Evolutionary conservation across 768 basidiomycete genomes (phyloP).

Genomic region (Suillus tomentosus): DNA sequence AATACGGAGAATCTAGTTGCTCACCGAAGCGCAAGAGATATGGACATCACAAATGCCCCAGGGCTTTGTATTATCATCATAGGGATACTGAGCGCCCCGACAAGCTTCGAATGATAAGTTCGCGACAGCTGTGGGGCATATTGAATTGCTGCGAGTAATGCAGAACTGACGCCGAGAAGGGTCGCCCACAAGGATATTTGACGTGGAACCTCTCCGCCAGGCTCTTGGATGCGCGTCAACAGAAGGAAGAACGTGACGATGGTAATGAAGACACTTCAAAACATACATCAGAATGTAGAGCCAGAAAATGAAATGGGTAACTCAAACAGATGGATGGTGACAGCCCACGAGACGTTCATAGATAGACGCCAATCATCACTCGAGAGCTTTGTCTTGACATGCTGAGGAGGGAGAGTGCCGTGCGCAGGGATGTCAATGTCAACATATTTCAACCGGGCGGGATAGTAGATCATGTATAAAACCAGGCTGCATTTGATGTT

Average conservation of each 20-base stretch:
- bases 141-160: constrained; percentile 77
- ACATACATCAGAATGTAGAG: not conserved
- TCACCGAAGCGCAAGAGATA: constrained; percentile 73
- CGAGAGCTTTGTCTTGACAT: constrained; percentile 49
- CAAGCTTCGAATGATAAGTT: constrained; percentile 77
- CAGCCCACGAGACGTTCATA: constrained; percentile 70
- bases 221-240: constrained; percentile 41
- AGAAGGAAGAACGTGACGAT: constrained; percentile 68
- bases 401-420: constrained; percentile 42
- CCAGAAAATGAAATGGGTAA: constrained; percentile 16
- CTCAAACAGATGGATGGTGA: constrained; percentile 71
- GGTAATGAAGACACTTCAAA: constrained; percentile 51
- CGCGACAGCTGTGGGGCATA: constrained; percentile 86
- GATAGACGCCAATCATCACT: constrained; percentile 81
- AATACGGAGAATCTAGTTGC: constrained; percentile 18
- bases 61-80: constrained; percentile 97
- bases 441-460: constrained; percentile 75
- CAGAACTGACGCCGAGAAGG: constrained; percentile 82
- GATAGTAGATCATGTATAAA: constrained; percentile 92
- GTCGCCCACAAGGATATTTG: constrained; percentile 71
- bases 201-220: constrained; percentile 35
- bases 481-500: constrained; percentile 58
- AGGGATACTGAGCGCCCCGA: constrained; percentile 90
- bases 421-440: constrained; percentile 44
- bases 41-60: constrained; percentile 84